Base-by-base conservation (phyloP, 2,329 filamentous ascomycete genomes). In the Triangularia verruculosa region DNA sequence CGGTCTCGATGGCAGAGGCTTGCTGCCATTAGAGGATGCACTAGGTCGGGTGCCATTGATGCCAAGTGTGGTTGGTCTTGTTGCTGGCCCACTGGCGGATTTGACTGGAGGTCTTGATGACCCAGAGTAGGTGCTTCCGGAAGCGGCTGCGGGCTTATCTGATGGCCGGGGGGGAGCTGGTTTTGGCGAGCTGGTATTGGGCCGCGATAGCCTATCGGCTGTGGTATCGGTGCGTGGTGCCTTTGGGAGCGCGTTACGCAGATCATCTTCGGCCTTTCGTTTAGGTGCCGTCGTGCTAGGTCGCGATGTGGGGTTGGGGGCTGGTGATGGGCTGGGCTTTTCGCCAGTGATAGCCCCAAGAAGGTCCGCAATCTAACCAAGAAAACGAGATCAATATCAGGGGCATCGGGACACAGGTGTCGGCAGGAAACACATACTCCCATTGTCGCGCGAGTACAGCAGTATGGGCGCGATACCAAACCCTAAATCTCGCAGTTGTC, bases 271-370 rank as follows among this genome's bases (percentile, higher is more conserved):
- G 57, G 84, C 82, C 71, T 88, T 89, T 67, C 86, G 81, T 74
- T 89, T 89, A 39, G 78, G 73, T 27, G 73, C 70, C 7, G 76
- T 69, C 15, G 76, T 68, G 52, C 67, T 63, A 56, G 73, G 67
- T 15, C 73, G 66, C 59, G 51, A 54, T 54, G 71, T 70, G 2
- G 71, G 43, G 11, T 69, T 68, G 8, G 39, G n/a, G 15, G 77
- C 70, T 13, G 80, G 70, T 9, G 77, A 72, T 27, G 77, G 66
- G 61, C 73, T 52, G 69, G 79, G 75, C 72, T 82, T 79, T 66
- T 81, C 80, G 71, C 86, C 86, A 67, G 79, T 84, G 68, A 89
- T 89, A 72, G 86, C 83, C 68, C 85, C 86, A 32, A 86, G 79
- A n/a, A 86, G 77, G 67, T 86, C 83, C 65, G 80, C 76, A 69